Percentiles rank a stretch among this genome's conserved stretches.
phyloP scores from a whole-genome alignment of 1,284 basidiomycete species.

The Ganoderma leucocontextum region DNA sequence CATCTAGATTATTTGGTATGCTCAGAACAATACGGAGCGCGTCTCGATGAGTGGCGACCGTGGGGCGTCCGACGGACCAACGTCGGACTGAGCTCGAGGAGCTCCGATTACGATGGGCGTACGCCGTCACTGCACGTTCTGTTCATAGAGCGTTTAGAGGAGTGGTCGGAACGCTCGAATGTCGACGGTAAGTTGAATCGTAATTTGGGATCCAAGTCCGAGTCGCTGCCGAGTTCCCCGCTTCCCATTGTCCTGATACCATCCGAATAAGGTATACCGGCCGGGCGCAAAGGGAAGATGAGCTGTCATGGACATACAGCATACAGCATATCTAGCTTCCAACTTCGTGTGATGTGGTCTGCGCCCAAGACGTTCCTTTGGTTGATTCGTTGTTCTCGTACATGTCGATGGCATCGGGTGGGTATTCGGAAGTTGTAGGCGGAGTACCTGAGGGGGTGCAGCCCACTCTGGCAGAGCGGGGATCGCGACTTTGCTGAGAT shows the following conservation, averaged over 20 bases:
- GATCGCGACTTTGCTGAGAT: neutral
- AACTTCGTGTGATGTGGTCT: neutral
- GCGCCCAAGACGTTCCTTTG: neutral
- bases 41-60: neutral
- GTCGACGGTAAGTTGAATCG: neutral
- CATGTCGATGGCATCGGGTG: neutral
- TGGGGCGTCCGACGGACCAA: neutral
- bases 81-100: neutral
- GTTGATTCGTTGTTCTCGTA: neutral
- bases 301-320: neutral
- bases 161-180: neutral
- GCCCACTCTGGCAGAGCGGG: neutral
- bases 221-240: neutral
- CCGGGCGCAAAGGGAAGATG: neutral
- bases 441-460: neutral
- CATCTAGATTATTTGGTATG: neutral
- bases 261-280: neutral
- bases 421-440: conserved; percentile 1
- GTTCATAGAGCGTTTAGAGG: neutral
- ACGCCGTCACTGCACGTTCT: neutral
- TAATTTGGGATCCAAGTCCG: neutral
- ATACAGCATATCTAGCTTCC: neutral
- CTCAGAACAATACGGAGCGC: neutral
- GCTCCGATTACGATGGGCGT: neutral
- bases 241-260: neutral